Base-by-base conservation (phyloP, 78 protist species). In the Dictyostelium purpureum region DNA sequence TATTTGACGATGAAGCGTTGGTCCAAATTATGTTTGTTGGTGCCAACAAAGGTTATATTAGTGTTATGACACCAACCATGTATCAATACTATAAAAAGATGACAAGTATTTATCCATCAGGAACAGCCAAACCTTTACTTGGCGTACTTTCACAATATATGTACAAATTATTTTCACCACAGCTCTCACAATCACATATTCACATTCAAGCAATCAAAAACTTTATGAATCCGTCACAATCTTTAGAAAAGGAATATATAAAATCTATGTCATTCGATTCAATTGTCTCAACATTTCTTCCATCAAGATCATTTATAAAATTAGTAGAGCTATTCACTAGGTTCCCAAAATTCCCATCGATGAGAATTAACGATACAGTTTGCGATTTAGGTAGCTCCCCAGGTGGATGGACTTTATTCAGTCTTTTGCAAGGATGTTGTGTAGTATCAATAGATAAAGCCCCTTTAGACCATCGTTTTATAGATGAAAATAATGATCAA, bases 391-490 rank as follows among this genome's bases (percentile, higher is more conserved):
- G 88, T 26, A 24, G 57, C 12, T 65, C 77, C 9, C 88, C 88
- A 3, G 88, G 88, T 47, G 88, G 88, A 19, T 79, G 88, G 88
- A 65, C 88, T 19, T 57, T 66, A 21, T 79, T 28, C 45, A 9
- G 76, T 31, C 37, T 79, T 14, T n/a, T 35, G 28, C 40, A 66
- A 49, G 88, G 77, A 9, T 79, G 88, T 47, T 19, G 19, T 21
- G 88, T 79, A 4, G 56, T 38, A 2, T 79, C 88, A 14, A 47
- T 79, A 1, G 88, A 79, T 40, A 79, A 79, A 40, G 26, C 88
- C 26, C 71, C 69, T 6, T 35, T 77, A n/a, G 3, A 57, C 26
- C 11, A 12, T 18, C 21, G 37, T 4, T 7, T 2, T n/a, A 14
- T 77, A 7, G 75, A 79, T 61, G n/a, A 4, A 4, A 24, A 11